Percentiles rank a stretch among this genome's conserved stretches.
Conservation (phyloP, 805 yeast species). For the Saccharomyces cerevisiae region DNA sequence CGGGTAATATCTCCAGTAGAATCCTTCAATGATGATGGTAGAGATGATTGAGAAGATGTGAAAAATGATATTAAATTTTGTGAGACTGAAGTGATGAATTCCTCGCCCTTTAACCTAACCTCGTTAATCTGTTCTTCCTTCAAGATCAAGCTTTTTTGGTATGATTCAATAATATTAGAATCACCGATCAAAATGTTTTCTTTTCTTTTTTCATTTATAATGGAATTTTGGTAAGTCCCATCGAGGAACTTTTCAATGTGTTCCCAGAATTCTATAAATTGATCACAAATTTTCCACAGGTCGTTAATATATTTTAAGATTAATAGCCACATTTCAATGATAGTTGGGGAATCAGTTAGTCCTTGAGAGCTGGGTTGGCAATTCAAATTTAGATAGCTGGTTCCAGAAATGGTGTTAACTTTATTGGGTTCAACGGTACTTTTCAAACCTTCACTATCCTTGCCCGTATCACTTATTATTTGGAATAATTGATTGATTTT, state of each 20-base stretch:
- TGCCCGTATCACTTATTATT: constrained; percentile 5
- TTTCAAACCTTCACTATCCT: constrained; percentile 3
- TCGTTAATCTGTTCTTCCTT: constrained; percentile 37
- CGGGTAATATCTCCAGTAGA: not conserved
- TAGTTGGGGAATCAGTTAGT: constrained; percentile 44
- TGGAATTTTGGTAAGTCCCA: constrained; percentile 37
- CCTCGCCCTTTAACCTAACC: constrained; percentile 34
- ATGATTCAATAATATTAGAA: constrained; percentile 25
- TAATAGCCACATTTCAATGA: constrained; percentile 54
- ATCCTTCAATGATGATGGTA: constrained; percentile 3
- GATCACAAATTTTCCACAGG: constrained; percentile 32
- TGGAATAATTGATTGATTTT: constrained; percentile 22
- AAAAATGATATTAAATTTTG: constrained; percentile 27
- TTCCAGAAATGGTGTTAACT: not conserved
- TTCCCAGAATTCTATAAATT: constrained; percentile 45
- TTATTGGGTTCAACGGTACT: constrained; percentile 3
- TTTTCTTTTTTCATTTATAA: constrained; percentile 36
- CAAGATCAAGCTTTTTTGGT: constrained; percentile 34
- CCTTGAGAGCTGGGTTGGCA: constrained; percentile 16
- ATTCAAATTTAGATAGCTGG: not conserved
- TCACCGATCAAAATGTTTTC: constrained; percentile 27
- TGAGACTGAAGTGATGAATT: constrained; percentile 32
- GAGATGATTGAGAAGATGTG: constrained; percentile 27
- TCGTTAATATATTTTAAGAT: constrained; percentile 36
- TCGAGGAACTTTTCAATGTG: constrained; percentile 46